A percentile compares a stretch with the other conserved stretches of the same genome.
Conservation (phyloP, 2,329 filamentous ascomycete genomes). For the Grosmannia huntii region DNA sequence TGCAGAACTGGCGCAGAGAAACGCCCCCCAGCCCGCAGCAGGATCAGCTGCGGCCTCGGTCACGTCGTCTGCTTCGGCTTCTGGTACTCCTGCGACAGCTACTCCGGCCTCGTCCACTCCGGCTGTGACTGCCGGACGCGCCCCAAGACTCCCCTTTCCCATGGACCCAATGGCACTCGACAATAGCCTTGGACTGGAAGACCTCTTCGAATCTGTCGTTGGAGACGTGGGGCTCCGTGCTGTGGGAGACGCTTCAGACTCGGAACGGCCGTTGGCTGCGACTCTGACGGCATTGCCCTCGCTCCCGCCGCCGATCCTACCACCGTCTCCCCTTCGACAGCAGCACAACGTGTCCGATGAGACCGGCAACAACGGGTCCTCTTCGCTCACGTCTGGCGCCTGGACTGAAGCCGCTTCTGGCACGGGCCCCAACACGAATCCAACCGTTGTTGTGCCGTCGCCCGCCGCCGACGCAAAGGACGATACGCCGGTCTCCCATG, state of each 20-base stretch:
- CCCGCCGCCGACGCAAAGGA: neutral
- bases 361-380: neutral
- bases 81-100: neutral
- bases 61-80: neutral
- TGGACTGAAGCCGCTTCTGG: neutral
- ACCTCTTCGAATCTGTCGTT: neutral
- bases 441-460: neutral
- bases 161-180: conserved; percentile 22
- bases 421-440: neutral
- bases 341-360: neutral
- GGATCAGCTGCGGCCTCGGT: neutral
- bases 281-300: neutral
- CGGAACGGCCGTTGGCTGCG: neutral
- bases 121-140: neutral
- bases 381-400: neutral
- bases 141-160: conserved; percentile 8
- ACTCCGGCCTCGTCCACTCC: neutral
- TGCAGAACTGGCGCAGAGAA: conserved; percentile 13
- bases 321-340: neutral
- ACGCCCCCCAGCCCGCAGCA: neutral
- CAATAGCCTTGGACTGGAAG: conserved; percentile 14
- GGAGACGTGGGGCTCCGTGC: neutral
- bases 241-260: neutral
- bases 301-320: neutral
- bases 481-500: neutral